phyloP scores from a whole-genome alignment of 2,329 filamentous ascomycete genomes.

The Cytospora leucostoma region DNA sequence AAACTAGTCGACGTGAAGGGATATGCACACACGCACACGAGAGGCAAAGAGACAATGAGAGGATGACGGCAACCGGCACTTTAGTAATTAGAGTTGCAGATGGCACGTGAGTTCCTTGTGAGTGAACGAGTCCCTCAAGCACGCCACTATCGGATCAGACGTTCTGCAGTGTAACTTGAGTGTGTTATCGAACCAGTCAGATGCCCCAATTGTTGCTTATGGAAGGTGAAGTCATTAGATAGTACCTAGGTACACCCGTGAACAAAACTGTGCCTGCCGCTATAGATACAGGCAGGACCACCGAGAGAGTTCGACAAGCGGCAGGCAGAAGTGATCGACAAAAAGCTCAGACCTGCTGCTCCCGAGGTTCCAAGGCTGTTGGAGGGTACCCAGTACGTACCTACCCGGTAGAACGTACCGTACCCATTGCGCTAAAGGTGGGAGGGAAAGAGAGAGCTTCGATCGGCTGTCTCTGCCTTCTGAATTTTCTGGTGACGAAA shows the following conservation, averaged over 20 bases:
- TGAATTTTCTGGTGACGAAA: conserved; percentile 25
- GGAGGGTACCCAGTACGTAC: too few species aligned
- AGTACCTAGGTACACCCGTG: background rate
- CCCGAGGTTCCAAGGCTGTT: background rate
- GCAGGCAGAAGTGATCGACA: too few species aligned
- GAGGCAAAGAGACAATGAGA: background rate
- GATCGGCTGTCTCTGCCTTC: conserved; percentile 2
- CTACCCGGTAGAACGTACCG: too few species aligned
- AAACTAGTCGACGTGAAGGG: background rate
- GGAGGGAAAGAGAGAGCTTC: background rate
- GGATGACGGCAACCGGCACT: background rate
- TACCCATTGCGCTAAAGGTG: background rate
- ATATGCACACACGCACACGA: background rate
- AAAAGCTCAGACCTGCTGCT: background rate
- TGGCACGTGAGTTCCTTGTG: background rate
- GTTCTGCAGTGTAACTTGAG: background rate
- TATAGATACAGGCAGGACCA: background rate
- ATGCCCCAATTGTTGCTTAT: too few species aligned
- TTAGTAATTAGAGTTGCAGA: background rate
- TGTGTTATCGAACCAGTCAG: too few species aligned
- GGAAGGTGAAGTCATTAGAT: too few species aligned
- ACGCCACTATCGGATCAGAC: background rate
- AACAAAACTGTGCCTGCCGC: too few species aligned
- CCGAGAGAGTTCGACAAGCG: too few species aligned
- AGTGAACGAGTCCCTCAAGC: background rate